Conservation (phyloP, 129 eudicot genomes). For the Erigeron canadensis region DNA sequence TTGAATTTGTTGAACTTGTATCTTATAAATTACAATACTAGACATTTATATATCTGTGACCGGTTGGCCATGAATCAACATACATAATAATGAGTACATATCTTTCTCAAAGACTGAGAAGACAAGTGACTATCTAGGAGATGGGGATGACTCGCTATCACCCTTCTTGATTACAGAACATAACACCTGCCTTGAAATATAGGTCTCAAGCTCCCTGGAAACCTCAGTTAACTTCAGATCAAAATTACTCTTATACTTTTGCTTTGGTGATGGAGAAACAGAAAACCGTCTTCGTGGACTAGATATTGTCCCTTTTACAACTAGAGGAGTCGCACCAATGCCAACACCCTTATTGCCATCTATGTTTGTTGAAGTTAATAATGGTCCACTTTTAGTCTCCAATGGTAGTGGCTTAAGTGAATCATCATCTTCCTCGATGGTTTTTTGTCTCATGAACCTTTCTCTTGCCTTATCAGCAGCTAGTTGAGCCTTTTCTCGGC, state of each 20-base stretch:
- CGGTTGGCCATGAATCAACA: slow-evolving; percentile 8
- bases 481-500: slow-evolving; percentile 69
- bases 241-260: slow-evolving; percentile 60
- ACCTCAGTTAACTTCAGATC: slow-evolving; percentile 81
- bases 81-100: not conserved
- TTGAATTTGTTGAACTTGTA: not conserved
- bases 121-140: slow-evolving; percentile 49
- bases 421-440: slow-evolving; percentile 32
- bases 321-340: slow-evolving; percentile 37
- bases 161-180: slow-evolving; percentile 64
- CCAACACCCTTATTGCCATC: slow-evolving; percentile 18
- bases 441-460: slow-evolving; percentile 52
- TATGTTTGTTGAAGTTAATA: slow-evolving; percentile 27
- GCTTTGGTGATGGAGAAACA: slow-evolving; percentile 67
- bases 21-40: not conserved
- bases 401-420: slow-evolving; percentile 62
- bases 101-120: slow-evolving; percentile 69
- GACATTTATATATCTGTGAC: not conserved
- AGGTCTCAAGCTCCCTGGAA: slow-evolving; percentile 83
- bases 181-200: slow-evolving; percentile 81
- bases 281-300: slow-evolving; percentile 92
- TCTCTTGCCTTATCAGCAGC: slow-evolving; percentile 87
- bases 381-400: slow-evolving; percentile 71
- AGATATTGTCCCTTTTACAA: slow-evolving; percentile 42
- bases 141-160: slow-evolving; percentile 50